These are phyloP conservation scores for Sclerotinia borealis DNA, from an alignment of 2,329 filamentous ascomycete species.

Conservation along the genomic window DNA sequence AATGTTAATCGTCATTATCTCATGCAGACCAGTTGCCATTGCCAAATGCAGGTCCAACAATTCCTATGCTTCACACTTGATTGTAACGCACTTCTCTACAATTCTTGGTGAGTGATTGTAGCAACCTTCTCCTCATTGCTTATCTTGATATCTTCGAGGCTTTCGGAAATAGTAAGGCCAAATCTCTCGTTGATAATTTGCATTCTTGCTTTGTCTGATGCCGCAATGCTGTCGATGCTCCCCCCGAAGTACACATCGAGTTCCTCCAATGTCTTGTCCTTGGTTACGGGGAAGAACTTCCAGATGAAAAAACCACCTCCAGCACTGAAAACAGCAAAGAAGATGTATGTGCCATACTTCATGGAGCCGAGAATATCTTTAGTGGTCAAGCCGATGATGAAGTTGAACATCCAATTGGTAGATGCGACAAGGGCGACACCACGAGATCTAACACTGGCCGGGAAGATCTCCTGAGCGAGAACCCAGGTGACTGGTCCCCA, in stretches of 20 bases:
- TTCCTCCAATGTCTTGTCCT: constrained; percentile 45
- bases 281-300: constrained; percentile 49
- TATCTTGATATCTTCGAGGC: constrained; percentile 22
- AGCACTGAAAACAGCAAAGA: constrained; percentile 46
- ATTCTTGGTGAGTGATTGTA: background rate
- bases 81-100: background rate
- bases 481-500: constrained; percentile 35
- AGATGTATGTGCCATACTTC: constrained; percentile 50
- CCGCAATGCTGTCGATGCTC: constrained; percentile 31
- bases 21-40: background rate
- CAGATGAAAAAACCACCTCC: constrained; percentile 42
- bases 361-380: constrained; percentile 38
- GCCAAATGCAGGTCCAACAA: background rate
- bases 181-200: constrained; percentile 23
- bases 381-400: constrained; percentile 42
- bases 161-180: constrained; percentile 27
- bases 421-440: constrained; percentile 39
- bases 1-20: background rate
- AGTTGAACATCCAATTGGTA: constrained; percentile 42
- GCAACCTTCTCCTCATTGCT: constrained; percentile 2
- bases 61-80: background rate
- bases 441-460: constrained; percentile 35
- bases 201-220: constrained; percentile 30
- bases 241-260: constrained; percentile 42
- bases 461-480: constrained; percentile 36